Evolutionary conservation across 2,329 filamentous ascomycete species (phyloP).

Genomic region (Juglanconis oblonga): DNA sequence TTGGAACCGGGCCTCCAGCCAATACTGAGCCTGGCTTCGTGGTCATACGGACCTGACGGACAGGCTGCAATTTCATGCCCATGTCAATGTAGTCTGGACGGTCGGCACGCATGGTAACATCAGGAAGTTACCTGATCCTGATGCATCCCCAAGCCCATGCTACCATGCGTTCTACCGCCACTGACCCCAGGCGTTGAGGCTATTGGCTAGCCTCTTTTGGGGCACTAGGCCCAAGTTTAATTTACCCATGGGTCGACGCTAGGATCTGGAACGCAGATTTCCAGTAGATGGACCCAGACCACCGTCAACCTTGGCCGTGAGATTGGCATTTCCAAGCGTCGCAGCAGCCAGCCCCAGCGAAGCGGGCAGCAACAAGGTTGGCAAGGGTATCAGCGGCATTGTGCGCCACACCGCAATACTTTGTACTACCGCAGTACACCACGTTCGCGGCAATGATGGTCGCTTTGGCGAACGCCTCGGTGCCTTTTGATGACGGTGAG

Average conservation of each 20-base stretch:
- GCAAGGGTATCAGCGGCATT: slow-evolving; percentile 8
- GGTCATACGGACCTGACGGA: slow-evolving; percentile 18
- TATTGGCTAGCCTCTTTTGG: slow-evolving; percentile 9
- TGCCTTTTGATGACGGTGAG: no score
- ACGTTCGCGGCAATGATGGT: background rate
- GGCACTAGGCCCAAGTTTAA: slow-evolving; percentile 16
- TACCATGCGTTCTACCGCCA: background rate
- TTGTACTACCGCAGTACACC: background rate
- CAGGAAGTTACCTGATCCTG: background rate
- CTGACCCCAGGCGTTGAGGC: slow-evolving; percentile 5
- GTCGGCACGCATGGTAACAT: background rate
- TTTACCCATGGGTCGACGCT: slow-evolving; percentile 12
- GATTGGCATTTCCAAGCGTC: no score
- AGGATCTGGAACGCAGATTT: slow-evolving; percentile 16
- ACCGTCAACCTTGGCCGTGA: background rate
- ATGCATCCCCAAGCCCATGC: slow-evolving; percentile 5
- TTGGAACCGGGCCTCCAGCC: slow-evolving; percentile 1
- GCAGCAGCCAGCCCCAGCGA: no score
- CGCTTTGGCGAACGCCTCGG: background rate
- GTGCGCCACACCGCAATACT: slow-evolving; percentile 11
- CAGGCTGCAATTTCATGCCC: slow-evolving; percentile 13
- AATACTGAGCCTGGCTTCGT: slow-evolving; percentile 13
- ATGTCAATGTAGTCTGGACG: background rate
- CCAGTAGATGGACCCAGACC: slow-evolving; percentile 12
- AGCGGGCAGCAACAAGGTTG: background rate